Conservation (phyloP, 805 yeast genomes). For the Candida tammaniensis region DNA sequence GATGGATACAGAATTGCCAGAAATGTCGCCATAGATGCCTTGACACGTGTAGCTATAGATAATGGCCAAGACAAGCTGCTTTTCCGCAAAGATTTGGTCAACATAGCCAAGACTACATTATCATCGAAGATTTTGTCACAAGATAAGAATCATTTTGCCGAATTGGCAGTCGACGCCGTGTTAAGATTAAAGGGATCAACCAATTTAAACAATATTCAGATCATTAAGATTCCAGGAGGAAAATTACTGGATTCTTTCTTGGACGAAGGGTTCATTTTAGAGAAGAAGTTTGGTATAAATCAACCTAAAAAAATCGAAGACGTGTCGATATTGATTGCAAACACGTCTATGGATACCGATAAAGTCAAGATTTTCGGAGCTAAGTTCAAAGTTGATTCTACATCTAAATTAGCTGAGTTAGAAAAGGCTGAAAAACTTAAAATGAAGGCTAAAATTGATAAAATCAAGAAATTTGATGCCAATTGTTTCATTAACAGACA, state of each 20-base stretch:
- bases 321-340: constrained; percentile 87
- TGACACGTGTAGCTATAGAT: constrained; percentile 75
- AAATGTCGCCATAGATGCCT: constrained; percentile 77
- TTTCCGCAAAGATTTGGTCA: constrained; percentile 74
- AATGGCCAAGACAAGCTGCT: constrained; percentile 53
- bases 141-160: constrained; percentile 86
- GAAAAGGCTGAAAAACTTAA: constrained; percentile 93
- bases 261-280: constrained; percentile 93
- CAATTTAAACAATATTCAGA: constrained; percentile 87
- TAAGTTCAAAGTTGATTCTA: constrained; percentile 92
- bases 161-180: constrained; percentile 91
- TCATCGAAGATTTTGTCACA: constrained; percentile 94
- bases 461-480: constrained; percentile 82
- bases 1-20: constrained; percentile 93
- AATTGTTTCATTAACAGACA: constrained; percentile 94
- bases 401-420: constrained; percentile 88
- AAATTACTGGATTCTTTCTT: constrained; percentile 85
- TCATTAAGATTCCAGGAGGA: constrained; percentile 92
- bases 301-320: constrained; percentile 85
- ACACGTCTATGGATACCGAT: constrained; percentile 95
- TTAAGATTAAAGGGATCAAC: constrained; percentile 83
- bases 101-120: constrained; percentile 89
- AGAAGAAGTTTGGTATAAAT: constrained; percentile 88
- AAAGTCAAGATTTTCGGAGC: constrained; percentile 98
- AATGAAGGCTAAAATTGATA: constrained; percentile 86